These are phyloP conservation scores for Kitagawia praeruptora DNA, from an alignment of 129 eudicot genomes.

Conservation along the genomic window DNA sequence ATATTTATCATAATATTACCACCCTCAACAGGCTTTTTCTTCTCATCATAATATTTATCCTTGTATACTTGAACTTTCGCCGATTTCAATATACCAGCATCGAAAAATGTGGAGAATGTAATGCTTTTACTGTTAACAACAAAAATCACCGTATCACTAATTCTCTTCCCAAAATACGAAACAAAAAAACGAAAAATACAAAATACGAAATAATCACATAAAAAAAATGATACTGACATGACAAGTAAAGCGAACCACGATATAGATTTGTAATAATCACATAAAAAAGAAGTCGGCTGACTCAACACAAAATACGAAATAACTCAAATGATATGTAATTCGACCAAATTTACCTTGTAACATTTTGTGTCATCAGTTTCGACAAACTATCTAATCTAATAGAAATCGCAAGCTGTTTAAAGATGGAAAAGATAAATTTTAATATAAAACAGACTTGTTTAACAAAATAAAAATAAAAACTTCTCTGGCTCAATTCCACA, in stretches of 20 bases:
- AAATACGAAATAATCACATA: too few relatives aligned
- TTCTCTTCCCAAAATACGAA: too few relatives aligned
- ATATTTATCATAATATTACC: too few relatives aligned
- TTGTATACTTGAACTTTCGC: slow-evolving; percentile 55
- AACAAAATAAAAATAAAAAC: neutral
- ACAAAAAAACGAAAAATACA: too few relatives aligned
- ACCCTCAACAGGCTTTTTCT: slow-evolving; percentile 31
- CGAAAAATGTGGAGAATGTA: slow-evolving; percentile 45
- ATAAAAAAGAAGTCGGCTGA: neutral
- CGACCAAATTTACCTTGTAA: neutral
- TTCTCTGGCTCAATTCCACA: neutral
- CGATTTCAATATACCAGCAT: slow-evolving; percentile 43
- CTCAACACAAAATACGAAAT: neutral
- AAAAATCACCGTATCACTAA: too few relatives aligned
- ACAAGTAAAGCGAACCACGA: neutral
- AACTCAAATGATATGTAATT: neutral
- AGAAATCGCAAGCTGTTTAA: neutral
- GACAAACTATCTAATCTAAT: neutral
- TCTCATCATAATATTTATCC: slow-evolving; percentile 40
- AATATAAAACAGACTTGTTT: neutral
- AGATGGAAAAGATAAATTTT: neutral
- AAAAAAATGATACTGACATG: neutral
- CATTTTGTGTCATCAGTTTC: neutral
- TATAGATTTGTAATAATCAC: neutral
- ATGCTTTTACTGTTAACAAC: too few relatives aligned